Evolutionary conservation across 148 eudicot species (phyloP), one percentile per base, ranked within the genome.

Genomic region (Salicornia ramosissima): DNA sequence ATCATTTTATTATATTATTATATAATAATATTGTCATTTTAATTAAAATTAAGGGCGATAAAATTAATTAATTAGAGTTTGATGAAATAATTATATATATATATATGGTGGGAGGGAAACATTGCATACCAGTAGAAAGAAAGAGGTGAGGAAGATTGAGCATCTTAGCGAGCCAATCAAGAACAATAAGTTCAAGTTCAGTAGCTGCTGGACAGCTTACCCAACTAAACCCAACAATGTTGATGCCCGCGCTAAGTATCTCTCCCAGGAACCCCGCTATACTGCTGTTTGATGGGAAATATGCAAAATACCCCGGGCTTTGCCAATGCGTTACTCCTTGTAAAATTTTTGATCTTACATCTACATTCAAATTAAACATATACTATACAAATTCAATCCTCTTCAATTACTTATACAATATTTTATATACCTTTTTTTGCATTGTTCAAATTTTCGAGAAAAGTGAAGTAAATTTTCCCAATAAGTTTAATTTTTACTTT

Each of bases 281-380:
- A 71, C 99, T 94, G 76, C 96, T 89, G 68, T 91, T 94, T 21
- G 88, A 78, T 19, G 99, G 91, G 73, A 80, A 94, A 80, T 94
- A 94, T 28, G 93, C 97, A 76, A 86, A 94, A 73, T 74, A 91
- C 46, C 78, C 81, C 3, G 97, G 99, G 80, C 99, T 94, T 73
- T 94, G 99, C 99, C 99, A 94, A 68, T 94, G 99, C 56, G 99
- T 94, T 52, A 94, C 91, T 33, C 99, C 96, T 46, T 91, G 97
- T 16, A 94, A 76, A 71, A 94, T 89, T 68, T 91, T 88, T 47
- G 77, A 39, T 75, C 75, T 86, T 36, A 91, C 87, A 77, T 94
- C 99, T 91, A 86, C 73, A 66, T n/a, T n/a, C n/a, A n/a, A n/a
- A n/a, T n/a, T n/a, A n/a, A n/a, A n/a, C n/a, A n/a, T n/a, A n/a